Base-by-base conservation (phyloP, 2,329 filamentous ascomycete genomes). In the Colletotrichum zoysiae region DNA sequence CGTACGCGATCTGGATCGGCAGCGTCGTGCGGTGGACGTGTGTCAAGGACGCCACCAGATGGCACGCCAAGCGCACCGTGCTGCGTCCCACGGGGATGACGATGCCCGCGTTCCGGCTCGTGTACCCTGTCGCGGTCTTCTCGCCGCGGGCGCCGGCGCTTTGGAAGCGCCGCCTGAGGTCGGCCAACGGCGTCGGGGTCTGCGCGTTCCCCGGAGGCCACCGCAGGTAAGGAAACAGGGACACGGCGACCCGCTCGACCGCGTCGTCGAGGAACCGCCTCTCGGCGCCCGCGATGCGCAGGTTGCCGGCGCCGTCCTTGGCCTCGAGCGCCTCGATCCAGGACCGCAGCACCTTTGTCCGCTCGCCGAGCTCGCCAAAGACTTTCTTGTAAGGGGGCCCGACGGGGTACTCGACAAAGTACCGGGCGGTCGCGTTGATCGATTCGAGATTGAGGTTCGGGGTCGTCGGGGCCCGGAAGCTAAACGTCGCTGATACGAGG, bases 1-100 rank as follows among this genome's bases (percentile, higher is more conserved):
- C 81, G 65, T 83, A 82, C 1, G 78, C 79, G 38, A 83, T 57
- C 42, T 83, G 76, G 7, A 83, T 82, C 0, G 81, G 81, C 0
- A 83, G 72, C 1, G 68, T 61, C 0, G 79, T 79, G 1, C 75
- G 74, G 59, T 81, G 75, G 1, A 81, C 77, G 2, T 70, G 68
- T 26, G 78, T 78, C 4, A 83, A 60, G 1, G 79, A 75, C n/a
- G 75, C 75, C 11, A 83, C 76, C 12, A 82, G 73, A 64, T 83
- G 82, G 48, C 79, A 80, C 9, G 81, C 79, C 38, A 79, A 81
- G 1, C 82, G 79, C 16, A 83, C 73, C 16, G 73, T 77, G 23
- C 75, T 75, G 1, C 76, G 76, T 8, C 81, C 79, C 0, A 78
- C 78, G 16, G 81, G 78, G 20, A 83, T 81, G 35, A 83, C 80